Percentiles rank a stretch among this genome's conserved stretches.
phyloP scores from a whole-genome alignment of 345 rosid species.

The Zanthoxylum bungeanum region DNA sequence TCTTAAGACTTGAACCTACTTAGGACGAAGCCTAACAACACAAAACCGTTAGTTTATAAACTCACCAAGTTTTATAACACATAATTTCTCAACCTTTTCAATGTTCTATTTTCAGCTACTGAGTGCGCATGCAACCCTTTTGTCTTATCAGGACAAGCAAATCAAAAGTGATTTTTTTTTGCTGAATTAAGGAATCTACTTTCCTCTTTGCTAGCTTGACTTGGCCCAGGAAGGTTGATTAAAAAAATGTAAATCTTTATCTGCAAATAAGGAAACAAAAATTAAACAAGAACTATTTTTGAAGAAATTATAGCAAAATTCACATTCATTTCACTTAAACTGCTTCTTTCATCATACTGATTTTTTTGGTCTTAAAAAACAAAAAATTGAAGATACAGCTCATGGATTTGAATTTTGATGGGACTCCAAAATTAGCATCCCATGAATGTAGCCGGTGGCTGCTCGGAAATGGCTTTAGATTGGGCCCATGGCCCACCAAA shows the following conservation, averaged over 20 bases:
- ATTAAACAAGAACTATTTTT: not conserved
- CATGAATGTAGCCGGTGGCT: not conserved
- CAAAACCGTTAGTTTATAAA: no score
- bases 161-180: not conserved
- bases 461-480: not conserved
- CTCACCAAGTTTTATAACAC: no score
- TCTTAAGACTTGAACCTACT: no score
- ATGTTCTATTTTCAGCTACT: not conserved
- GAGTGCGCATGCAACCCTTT: not conserved
- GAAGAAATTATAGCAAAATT: not conserved
- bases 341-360: not conserved
- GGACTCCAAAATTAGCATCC: not conserved
- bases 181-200: not conserved
- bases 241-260: not conserved
- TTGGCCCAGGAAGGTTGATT: not conserved
- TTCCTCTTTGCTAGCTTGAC: not conserved
- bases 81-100: no score
- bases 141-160: not conserved
- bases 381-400: no score
- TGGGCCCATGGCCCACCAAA: not conserved
- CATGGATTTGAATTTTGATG: not conserved
- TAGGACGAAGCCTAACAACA: no score
- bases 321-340: conserved; percentile 6
- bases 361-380: not conserved
- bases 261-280: not conserved